Evolutionary conservation across 1,284 basidiomycete species (phyloP).

Genomic region (Wolfiporia cocos): DNA sequence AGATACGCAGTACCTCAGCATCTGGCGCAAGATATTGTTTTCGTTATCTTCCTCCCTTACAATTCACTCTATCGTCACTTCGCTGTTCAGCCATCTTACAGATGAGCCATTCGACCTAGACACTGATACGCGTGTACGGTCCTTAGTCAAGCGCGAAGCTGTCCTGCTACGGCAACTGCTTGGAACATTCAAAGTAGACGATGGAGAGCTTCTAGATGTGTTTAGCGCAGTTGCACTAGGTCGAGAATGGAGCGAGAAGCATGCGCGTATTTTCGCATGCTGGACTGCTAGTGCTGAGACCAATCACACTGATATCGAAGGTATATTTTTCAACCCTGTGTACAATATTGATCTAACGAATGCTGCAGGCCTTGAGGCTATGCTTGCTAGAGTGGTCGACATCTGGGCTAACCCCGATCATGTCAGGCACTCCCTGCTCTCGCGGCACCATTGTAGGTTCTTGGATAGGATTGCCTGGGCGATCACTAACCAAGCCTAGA

Average conservation of each 20-base stretch:
- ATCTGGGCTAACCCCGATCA: slow-evolving; percentile 64
- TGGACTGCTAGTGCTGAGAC: slow-evolving; percentile 45
- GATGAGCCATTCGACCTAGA: slow-evolving; percentile 27
- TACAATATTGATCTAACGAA: not conserved
- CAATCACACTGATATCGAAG: slow-evolving; percentile 30
- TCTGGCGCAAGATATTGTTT: slow-evolving; percentile 46
- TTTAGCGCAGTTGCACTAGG: slow-evolving; percentile 43
- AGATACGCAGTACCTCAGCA: slow-evolving; percentile 31
- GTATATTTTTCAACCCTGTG: slow-evolving; percentile 17
- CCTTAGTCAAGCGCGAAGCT: slow-evolving; percentile 46
- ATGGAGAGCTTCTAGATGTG: slow-evolving; percentile 46
- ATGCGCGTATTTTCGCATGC: slow-evolving; percentile 58
- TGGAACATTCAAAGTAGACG: slow-evolving; percentile 38
- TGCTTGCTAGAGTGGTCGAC: slow-evolving; percentile 46
- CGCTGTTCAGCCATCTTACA: slow-evolving; percentile 46
- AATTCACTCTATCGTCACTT: slow-evolving; percentile 51
- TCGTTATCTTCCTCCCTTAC: slow-evolving; percentile 45
- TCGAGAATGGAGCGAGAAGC: slow-evolving; percentile 50
- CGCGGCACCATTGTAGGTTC: slow-evolving; percentile 58
- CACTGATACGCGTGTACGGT: slow-evolving; percentile 29
- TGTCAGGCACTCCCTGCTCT: slow-evolving; percentile 67
- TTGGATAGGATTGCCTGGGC: not conserved
- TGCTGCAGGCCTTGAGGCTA: slow-evolving; percentile 36
- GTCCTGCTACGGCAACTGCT: slow-evolving; percentile 39
- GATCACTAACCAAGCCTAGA: slow-evolving; percentile 32